Evolutionary conservation across 345 rosid genomes (phyloP).

Genomic region (Raphanus sativus): DNA sequence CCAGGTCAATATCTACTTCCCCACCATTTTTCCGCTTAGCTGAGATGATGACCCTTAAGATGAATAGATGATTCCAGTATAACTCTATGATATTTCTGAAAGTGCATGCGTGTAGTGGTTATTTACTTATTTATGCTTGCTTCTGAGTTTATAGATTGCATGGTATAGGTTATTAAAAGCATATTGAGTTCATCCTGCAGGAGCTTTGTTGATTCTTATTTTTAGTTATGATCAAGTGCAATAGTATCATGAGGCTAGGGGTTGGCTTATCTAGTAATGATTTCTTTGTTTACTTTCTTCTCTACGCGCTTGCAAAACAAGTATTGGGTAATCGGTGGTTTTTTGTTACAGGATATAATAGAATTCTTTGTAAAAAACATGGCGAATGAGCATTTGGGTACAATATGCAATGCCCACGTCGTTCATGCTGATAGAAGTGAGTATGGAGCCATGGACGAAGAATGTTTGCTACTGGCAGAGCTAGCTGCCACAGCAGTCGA

Average conservation of each 20-base stretch:
- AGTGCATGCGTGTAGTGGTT: conserved; percentile 20
- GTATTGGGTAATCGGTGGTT: not conserved
- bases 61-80: conserved; percentile 2
- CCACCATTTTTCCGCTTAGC: not conserved
- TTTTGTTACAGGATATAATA: conserved; percentile 62
- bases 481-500: conserved; percentile 93
- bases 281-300: not conserved
- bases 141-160: conserved; percentile 13
- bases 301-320: conserved; percentile 9
- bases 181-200: not conserved
- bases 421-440: conserved; percentile 84
- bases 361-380: conserved; percentile 72
- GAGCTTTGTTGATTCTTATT: not conserved
- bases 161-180: not conserved
- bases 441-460: conserved; percentile 66
- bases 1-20: conserved; percentile 47
- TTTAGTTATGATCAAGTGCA: conserved; percentile 2
- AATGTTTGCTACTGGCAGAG: conserved; percentile 66
- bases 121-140: not conserved
- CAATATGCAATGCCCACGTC: conserved; percentile 81
- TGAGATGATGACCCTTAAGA: not conserved
- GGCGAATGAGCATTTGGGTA: conserved; percentile 70
- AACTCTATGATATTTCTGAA: conserved; percentile 10
- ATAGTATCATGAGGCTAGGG: conserved; percentile 13
- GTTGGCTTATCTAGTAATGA: not conserved